Base-by-base conservation (phyloP, 1,139 yeast genomes). In the Suzukiozyma palmioleophila region DNA sequence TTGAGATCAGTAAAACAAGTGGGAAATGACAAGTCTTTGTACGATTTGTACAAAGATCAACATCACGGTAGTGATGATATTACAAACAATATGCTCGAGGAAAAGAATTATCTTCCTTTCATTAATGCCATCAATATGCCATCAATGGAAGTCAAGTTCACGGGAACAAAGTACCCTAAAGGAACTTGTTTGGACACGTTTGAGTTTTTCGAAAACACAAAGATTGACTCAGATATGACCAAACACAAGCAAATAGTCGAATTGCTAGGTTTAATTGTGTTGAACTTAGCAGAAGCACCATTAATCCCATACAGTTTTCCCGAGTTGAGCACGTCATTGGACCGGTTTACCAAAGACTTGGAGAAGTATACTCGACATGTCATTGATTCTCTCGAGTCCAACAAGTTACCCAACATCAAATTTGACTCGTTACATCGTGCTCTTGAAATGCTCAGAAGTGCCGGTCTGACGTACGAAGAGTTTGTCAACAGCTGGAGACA, bases 51-150 rank as follows among this genome's bases (percentile, higher is more conserved):
- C 47, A 58, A 56, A 39, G 43, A 49, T 4, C 62, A 56, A 33
- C 52, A 66, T 33, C 44, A 52, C 16, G 59, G 57, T n/a, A 50
- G 45, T 15, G 66, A 60, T 40, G 43, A 38, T 4, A 56, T 63
- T 21, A 55, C 70, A 8, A 73, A 74, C 46, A 57, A 61, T 39
- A 62, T 80, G 45, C 56, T 75, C 33, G 77, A 73, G 27, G 65
- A 60, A 49, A 85, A 84, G 37, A 88, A 87, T 56, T 81, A 79
- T 56, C 57, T 84, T 8, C 92, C 96, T 2, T 81, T 84, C 47
- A 67, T 74, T 39, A 69, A 80, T 28, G 66, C 71, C 42, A 70
- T 75, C 25, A 95, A 95, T 30, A 71, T 87, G 13, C 94, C 96
- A 3, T 66, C 86, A 0, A 52, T 86, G 39, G 81, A 78, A 36